phyloP scores from a whole-genome alignment of 768 basidiomycete species.

The Antrodiella citrinella region DNA sequence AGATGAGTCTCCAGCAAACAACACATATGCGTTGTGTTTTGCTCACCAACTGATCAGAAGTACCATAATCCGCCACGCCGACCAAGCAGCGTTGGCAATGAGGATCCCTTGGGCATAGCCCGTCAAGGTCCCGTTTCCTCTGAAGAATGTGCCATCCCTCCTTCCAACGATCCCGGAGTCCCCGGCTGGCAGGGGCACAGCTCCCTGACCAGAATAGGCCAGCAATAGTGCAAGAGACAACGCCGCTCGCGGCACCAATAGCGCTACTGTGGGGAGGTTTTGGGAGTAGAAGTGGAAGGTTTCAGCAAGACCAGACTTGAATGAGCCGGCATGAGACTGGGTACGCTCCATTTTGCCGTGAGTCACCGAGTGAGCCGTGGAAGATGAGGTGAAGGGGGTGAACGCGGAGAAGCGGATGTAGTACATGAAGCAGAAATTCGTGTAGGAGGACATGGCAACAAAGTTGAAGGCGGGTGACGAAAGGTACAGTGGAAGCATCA shows the following conservation, averaged over 20 bases:
- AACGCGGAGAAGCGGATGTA: slow-evolving; percentile 72
- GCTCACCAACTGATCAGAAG: slow-evolving; percentile 65
- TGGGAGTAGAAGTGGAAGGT: slow-evolving; percentile 79
- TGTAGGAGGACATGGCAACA: slow-evolving; percentile 71
- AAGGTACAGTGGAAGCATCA: slow-evolving; percentile 75
- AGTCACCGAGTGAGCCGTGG: background rate
- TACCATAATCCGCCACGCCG: slow-evolving; percentile 65
- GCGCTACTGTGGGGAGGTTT: slow-evolving; percentile 71
- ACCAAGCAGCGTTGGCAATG: slow-evolving; percentile 75
- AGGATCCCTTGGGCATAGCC: slow-evolving; percentile 73
- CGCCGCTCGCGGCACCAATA: slow-evolving; percentile 80
- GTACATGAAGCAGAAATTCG: slow-evolving; percentile 77
- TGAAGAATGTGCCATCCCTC: slow-evolving; percentile 75
- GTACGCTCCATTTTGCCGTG: slow-evolving; percentile 23
- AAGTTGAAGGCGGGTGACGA: slow-evolving; percentile 73
- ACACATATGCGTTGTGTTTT: background rate
- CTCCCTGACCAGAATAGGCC: slow-evolving; percentile 44
- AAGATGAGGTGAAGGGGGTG: slow-evolving; percentile 1
- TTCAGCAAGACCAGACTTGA: slow-evolving; percentile 66
- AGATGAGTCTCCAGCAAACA: too few relatives aligned
- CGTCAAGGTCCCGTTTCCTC: slow-evolving; percentile 58
- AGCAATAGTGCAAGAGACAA: slow-evolving; percentile 68
- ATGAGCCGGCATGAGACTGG: slow-evolving; percentile 24
- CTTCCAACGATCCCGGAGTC: slow-evolving; percentile 35
- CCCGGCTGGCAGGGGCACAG: slow-evolving; percentile 36